Evolutionary conservation across 1,139 yeast species (phyloP).

Genomic region (Hansenula anomala): DNA sequence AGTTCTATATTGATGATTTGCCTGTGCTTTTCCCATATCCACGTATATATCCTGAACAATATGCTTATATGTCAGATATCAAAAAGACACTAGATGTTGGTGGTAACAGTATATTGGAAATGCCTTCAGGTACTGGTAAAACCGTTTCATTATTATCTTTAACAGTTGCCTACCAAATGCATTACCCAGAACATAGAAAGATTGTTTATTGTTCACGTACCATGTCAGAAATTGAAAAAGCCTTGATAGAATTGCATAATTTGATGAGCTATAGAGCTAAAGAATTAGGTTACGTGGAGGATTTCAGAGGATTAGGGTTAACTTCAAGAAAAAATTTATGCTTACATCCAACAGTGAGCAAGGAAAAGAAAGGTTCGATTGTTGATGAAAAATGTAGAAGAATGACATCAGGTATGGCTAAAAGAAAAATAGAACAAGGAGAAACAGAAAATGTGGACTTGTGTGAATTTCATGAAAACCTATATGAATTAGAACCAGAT

Average conservation of each 20-base stretch:
- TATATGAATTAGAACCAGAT: slow-evolving; percentile 81
- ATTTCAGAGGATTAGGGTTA: slow-evolving; percentile 88
- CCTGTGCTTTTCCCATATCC: slow-evolving; percentile 98
- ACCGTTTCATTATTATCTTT: slow-evolving; percentile 87
- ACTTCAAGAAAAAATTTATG: slow-evolving; percentile 94
- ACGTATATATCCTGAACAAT: slow-evolving; percentile 94
- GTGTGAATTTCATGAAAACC: slow-evolving; percentile 87
- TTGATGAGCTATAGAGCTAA: slow-evolving; percentile 82
- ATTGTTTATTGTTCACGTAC: slow-evolving; percentile 98
- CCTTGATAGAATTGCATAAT: slow-evolving; percentile 85
- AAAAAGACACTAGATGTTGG: slow-evolving; percentile 93
- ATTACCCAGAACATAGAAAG: slow-evolving; percentile 91
- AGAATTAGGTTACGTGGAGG: slow-evolving; percentile 80
- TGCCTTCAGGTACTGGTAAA: slow-evolving; percentile 99
- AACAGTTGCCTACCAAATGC: slow-evolving; percentile 94
- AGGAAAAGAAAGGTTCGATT: slow-evolving; percentile 86
- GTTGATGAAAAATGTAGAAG: slow-evolving; percentile 97
- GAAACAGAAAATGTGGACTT: slow-evolving; percentile 51
- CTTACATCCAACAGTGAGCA: slow-evolving; percentile 80
- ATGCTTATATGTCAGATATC: slow-evolving; percentile 94
- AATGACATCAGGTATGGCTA: slow-evolving; percentile 87
- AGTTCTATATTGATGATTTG: slow-evolving; percentile 84
- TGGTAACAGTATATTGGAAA: slow-evolving; percentile 94
- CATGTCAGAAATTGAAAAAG: slow-evolving; percentile 98
- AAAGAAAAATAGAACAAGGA: slow-evolving; percentile 59